Percentiles rank a stretch among this genome's conserved stretches.
Evolutionary conservation across 176 grass and related monocot species (phyloP).

Genomic region (Ananas comosus): DNA sequence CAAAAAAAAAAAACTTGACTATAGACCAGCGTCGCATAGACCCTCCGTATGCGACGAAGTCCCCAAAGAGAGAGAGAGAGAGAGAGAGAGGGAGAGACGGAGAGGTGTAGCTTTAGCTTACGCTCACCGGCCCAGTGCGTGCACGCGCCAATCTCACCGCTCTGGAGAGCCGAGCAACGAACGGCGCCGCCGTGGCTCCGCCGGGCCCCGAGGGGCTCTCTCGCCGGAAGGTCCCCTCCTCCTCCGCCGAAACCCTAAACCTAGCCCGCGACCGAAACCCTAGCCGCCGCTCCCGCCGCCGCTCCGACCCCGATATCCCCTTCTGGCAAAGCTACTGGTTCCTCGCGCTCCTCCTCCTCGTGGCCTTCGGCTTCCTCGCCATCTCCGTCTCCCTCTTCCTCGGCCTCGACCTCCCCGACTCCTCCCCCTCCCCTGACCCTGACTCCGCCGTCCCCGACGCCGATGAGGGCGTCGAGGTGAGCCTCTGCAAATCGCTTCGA

Average conservation of each 20-base stretch:
- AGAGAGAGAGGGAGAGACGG: not conserved
- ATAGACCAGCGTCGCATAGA: no score
- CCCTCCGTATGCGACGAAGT: not conserved
- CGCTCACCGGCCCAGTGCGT: not conserved
- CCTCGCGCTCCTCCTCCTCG: slow-evolving; percentile 47
- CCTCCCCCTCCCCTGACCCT: slow-evolving; percentile 32
- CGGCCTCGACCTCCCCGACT: slow-evolving; percentile 48
- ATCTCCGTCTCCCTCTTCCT: slow-evolving; percentile 62
- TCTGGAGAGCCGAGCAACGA: slow-evolving; percentile 1
- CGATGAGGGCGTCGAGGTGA: slow-evolving; percentile 45
- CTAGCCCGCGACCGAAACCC: slow-evolving; percentile 13
- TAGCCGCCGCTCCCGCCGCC: slow-evolving; percentile 22
- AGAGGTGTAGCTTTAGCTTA: not conserved
- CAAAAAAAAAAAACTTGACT: not conserved
- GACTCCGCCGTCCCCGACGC: slow-evolving; percentile 19
- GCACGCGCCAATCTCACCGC: not conserved
- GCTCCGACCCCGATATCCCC: slow-evolving; percentile 8
- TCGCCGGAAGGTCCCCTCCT: slow-evolving; percentile 29
- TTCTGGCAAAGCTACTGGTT: slow-evolving; percentile 93
- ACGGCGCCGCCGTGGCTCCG: slow-evolving; percentile 48
- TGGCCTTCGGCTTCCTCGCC: slow-evolving; percentile 64
- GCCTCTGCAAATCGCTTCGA: not conserved
- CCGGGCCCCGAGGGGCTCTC: slow-evolving; percentile 33
- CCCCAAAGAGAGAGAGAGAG: not conserved
- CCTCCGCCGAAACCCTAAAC: slow-evolving; percentile 4